Percentiles rank a stretch among this genome's conserved stretches.
Evolutionary conservation across 1,284 basidiomycete genomes (phyloP).

Genomic region (Cronartium quercuum): DNA sequence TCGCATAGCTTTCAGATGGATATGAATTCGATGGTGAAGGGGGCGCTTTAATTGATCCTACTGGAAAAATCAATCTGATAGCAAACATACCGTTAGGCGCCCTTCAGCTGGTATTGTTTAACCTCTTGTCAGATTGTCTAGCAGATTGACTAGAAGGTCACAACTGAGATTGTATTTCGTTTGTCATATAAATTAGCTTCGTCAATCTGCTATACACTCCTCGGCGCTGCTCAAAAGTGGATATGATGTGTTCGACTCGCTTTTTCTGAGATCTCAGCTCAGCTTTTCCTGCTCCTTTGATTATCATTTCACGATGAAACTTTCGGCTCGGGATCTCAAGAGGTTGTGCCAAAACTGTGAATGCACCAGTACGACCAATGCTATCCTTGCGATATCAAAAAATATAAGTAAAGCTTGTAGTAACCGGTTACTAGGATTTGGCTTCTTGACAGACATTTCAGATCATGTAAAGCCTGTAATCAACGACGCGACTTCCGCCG

Average conservation of each 20-base stretch:
- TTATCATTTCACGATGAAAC: conserved; percentile 27
- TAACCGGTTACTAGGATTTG: conserved; percentile 19
- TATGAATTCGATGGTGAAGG: conserved; percentile 56
- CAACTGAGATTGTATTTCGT: no score
- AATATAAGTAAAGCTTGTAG: conserved; percentile 13
- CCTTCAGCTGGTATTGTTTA: conserved; percentile 20
- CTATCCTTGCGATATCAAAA: conserved; percentile 5
- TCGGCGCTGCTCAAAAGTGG: conserved; percentile 12
- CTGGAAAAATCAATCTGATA: conserved; percentile 20
- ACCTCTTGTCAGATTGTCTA: not conserved
- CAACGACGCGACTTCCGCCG: not conserved
- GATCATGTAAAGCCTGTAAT: conserved; percentile 3
- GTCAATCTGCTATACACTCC: conserved; percentile 11
- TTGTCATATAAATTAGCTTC: not conserved
- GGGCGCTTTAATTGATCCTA: conserved; percentile 25
- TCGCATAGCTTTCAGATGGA: conserved; percentile 4
- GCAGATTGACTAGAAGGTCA: not conserved
- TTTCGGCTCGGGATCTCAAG: conserved; percentile 40
- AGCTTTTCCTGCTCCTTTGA: conserved; percentile 53
- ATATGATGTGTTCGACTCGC: conserved; percentile 13
- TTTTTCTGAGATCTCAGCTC: conserved; percentile 56
- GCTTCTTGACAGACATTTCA: not conserved
- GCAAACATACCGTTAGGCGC: conserved; percentile 17
- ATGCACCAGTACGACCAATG: not conserved
- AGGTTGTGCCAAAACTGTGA: conserved; percentile 12